Evolutionary conservation across 768 basidiomycete genomes (phyloP), one percentile per base, ranked within the genome.

Genomic region (Trametes cubensis): DNA sequence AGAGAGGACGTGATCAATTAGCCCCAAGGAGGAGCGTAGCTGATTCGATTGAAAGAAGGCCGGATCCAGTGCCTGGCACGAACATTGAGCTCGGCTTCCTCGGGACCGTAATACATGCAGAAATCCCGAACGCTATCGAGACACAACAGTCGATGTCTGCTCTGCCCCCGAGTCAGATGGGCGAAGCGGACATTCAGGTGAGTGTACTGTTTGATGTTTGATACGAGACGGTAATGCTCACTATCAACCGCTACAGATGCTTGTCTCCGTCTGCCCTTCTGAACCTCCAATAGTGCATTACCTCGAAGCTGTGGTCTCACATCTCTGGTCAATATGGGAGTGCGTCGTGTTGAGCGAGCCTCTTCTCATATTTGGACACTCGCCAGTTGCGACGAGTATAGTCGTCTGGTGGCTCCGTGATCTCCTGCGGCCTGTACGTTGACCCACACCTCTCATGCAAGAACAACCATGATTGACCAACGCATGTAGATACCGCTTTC

Each of bases 331-430:
- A 5, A 81, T 89, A 55, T 99, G 96, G 96, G 96, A 99, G 74
- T 95, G 95, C 57, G 77, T 98, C 0, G 81, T 98, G 0, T 80
- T 98, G 11, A 92, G 89, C 63, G 95, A 99, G 71, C 94, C 96
- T 0, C 81, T 99, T 7, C 76, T 98, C 20, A 80, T 98, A 28
- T 95, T 89, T 66, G 90, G 90, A 3, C 74, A 85, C 1, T 88
- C 87, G 0, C 94, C 95, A 20, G 83, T 90, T 0, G 81, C 87
- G 70, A 92, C 90, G 0, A 95, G 92, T 64, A 89, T 94, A 67
- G 89, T 91, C 18, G 80, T 98, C 5, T 95, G 94, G 93, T 96
- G 93, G 90, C 75, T 99, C 18, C 81, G 91, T 23, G 93, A 96
- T 71, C 78, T 98, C 11, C 68, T 97, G 6, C 83, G 92, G 39